Conservation (phyloP, 768 basidiomycete species). For the Lentinula lateritia region DNA sequence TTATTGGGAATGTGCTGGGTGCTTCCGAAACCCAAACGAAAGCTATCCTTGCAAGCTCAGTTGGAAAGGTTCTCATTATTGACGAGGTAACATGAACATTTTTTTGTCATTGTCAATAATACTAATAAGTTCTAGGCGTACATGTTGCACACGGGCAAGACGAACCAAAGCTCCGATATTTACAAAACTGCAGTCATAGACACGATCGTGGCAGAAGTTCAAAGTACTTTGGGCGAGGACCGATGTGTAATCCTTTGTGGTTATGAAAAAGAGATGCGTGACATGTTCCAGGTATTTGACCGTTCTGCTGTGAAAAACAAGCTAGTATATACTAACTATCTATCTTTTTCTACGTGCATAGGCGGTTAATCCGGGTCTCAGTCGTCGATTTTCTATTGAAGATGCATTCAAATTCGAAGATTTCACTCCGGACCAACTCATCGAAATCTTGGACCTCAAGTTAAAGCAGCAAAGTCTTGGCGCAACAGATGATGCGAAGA, state of each 20-base stretch:
- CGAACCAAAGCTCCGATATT: constrained; percentile 16
- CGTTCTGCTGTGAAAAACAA: background rate
- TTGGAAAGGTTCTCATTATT: constrained; percentile 40
- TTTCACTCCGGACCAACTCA: constrained; percentile 49
- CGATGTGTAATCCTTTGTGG: constrained; percentile 39
- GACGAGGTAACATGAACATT: constrained; percentile 27
- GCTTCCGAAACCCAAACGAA: constrained; percentile 63
- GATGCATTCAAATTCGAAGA: constrained; percentile 67
- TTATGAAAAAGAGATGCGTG: constrained; percentile 38
- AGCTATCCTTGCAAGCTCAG: constrained; percentile 39
- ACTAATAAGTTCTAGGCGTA: background rate
- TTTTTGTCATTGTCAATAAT: background rate
- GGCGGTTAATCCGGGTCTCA: constrained; percentile 40
- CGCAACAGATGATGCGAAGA: constrained; percentile 53
- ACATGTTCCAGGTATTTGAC: constrained; percentile 62
- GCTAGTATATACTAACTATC: too few species aligned
- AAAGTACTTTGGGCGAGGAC: constrained; percentile 41
- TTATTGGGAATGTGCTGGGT: constrained; percentile 54
- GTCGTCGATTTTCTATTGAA: constrained; percentile 64
- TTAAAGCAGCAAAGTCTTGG: constrained; percentile 50
- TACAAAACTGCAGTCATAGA: constrained; percentile 42
- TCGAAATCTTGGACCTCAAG: constrained; percentile 48
- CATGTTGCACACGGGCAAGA: background rate
- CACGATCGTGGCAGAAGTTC: constrained; percentile 42
- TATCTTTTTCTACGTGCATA: constrained; percentile 6